Evolutionary conservation across 2,329 filamentous ascomycete species (phyloP).

Genomic region (Cryphonectria japonica): DNA sequence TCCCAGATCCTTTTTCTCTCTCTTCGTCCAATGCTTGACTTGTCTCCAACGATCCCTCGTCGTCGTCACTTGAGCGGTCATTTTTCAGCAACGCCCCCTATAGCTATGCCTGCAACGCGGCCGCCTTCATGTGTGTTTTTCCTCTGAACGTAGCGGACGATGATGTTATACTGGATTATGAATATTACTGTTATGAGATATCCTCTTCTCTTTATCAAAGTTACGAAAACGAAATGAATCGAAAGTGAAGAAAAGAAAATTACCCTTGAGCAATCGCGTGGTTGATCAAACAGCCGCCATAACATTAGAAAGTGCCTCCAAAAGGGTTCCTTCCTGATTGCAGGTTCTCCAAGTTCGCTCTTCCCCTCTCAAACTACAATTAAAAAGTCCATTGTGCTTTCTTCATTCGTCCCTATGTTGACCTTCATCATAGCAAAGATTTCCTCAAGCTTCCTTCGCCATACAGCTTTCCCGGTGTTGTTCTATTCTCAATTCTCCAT

Average conservation of each 20-base stretch:
- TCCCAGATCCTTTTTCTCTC: background rate
- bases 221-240: background rate
- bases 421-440: background rate
- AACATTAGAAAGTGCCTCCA: background rate
- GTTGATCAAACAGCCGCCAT: background rate
- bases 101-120: background rate
- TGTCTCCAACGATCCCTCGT: background rate
- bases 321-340: background rate
- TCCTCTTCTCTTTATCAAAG: constrained; percentile 9
- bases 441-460: background rate
- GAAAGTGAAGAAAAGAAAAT: background rate
- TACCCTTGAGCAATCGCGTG: background rate
- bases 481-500: background rate
- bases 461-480: background rate
- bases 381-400: background rate
- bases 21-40: background rate
- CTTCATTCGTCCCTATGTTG: background rate
- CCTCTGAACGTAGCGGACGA: background rate
- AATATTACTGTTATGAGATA: background rate
- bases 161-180: background rate
- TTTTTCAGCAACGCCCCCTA: background rate
- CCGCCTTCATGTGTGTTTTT: background rate
- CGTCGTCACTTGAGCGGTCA: background rate
- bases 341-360: background rate
- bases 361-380: background rate